Conservation (phyloP, 257 asterid genomes). For the Anisodus acutangulus region DNA sequence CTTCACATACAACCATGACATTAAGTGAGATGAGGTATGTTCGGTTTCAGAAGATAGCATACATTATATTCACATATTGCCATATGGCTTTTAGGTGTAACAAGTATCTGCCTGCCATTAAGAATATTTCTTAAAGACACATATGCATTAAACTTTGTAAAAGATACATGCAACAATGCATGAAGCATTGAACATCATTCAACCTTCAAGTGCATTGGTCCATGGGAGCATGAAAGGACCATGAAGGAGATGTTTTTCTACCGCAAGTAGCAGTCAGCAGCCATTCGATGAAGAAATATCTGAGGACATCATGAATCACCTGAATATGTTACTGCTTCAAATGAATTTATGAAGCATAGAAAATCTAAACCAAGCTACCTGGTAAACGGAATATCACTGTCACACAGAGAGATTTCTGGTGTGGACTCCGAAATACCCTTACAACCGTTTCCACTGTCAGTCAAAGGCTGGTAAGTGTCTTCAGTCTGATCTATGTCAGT, state of each 20-base stretch:
- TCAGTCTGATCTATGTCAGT: conserved; percentile 45
- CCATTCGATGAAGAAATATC: conserved; percentile 15
- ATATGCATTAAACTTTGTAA: background rate
- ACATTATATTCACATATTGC: background rate
- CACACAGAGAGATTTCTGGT: conserved; percentile 66
- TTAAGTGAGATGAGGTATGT: conserved; percentile 8
- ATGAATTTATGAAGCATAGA: conserved; percentile 23
- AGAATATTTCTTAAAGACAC: background rate
- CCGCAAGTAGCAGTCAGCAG: conserved; percentile 15
- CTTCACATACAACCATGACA: conserved; percentile 2
- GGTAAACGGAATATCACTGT: conserved; percentile 52
- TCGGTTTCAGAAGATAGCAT: background rate
- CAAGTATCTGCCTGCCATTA: background rate
- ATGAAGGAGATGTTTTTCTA: background rate
- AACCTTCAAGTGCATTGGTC: background rate
- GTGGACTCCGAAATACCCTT: conserved; percentile 61
- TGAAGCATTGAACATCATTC: background rate
- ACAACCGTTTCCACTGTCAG: conserved; percentile 39
- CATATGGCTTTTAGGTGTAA: background rate
- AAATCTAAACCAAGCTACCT: conserved; percentile 49
- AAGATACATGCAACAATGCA: background rate
- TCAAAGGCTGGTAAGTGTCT: conserved; percentile 49
- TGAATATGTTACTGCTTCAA: conserved; percentile 22
- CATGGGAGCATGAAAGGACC: background rate
- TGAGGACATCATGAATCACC: conserved; percentile 24